phyloP scores from a whole-genome alignment of 2,329 filamentous ascomycete genomes.

The Metarhizium sp. region DNA sequence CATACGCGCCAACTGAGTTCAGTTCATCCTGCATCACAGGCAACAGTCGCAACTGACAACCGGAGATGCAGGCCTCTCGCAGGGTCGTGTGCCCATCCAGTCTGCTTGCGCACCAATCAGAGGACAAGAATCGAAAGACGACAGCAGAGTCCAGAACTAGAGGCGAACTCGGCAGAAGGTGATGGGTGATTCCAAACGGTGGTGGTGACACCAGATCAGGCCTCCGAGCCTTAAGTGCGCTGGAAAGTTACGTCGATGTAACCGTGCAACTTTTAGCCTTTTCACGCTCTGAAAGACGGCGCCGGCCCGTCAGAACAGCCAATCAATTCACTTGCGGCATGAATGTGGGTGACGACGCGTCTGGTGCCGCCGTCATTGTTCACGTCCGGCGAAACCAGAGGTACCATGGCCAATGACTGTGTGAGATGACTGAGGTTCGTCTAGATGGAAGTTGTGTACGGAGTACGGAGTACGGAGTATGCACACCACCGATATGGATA shows the following conservation, averaged over 20 bases:
- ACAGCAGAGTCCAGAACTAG: background rate
- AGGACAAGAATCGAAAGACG: background rate
- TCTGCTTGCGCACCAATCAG: conserved; percentile 1
- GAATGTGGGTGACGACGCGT: background rate
- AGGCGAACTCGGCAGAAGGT: background rate
- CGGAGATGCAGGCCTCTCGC: background rate
- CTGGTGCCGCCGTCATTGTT: background rate
- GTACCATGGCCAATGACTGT: background rate
- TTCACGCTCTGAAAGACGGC: background rate
- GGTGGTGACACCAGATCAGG: conserved; percentile 2
- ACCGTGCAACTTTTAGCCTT: conserved; percentile 6
- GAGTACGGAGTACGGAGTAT: background rate
- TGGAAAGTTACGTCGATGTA: conserved; percentile 8
- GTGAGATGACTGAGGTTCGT: background rate
- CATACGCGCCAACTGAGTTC: background rate
- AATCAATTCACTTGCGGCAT: background rate
- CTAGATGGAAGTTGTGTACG: background rate
- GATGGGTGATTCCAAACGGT: conserved; percentile 1
- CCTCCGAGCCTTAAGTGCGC: background rate
- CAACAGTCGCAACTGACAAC: background rate
- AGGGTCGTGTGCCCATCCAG: background rate
- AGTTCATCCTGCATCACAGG: background rate
- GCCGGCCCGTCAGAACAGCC: background rate
- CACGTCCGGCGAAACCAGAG: background rate
- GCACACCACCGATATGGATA: background rate